Base-by-base conservation (phyloP, 345 rosid genomes). In the Rhodamnia rubescens region DNA sequence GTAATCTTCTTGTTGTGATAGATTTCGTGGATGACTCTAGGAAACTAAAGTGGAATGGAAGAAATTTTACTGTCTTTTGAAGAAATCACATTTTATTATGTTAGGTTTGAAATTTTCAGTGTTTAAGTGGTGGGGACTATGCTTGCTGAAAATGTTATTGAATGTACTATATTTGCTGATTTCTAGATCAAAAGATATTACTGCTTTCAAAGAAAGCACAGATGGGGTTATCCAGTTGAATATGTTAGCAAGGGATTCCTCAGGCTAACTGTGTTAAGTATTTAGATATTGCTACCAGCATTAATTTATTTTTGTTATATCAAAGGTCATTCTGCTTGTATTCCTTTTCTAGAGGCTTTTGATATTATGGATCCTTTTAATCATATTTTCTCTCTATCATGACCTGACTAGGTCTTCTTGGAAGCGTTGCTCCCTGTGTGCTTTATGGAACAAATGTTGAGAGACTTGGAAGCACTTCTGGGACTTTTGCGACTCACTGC, bases 381-480 rank as follows among this genome's bases (percentile, higher is more conserved):
- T 53, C 85, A 20, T 49, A 49, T 81, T 83, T 27, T 52, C 5
- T 61, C 58, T 61, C 58, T 57, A 36, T 64, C n/a, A 11, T 40
- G 50, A 49, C 29, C 52, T 85, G 85, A 51, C 14, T 89, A 94
- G 99, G 99, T 91, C 94, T 95, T 40, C 96, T 97, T 87, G 98
- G 99, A 90, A 92, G 97, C 84, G 56, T 92, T 86, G 98, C 96
- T 53, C 98, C 99, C 0, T 95, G 98, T 83, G 95, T 95, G 90
- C 88, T 97, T 64, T 93, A 95, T 89, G 99, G 99, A 89, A 93
- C 92, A 85, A 95, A 95, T 88, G 98, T 87, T 27, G 99, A 95
- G 92, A 94, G 99, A 87, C 94, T 97, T 85, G 95, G 93, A 24
- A 93, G 97, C 82, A 86, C 89, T 83, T 91, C 97, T 0, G 98